Base-by-base conservation (phyloP, 208 protist species). In the Leishmania arabica region DNA sequence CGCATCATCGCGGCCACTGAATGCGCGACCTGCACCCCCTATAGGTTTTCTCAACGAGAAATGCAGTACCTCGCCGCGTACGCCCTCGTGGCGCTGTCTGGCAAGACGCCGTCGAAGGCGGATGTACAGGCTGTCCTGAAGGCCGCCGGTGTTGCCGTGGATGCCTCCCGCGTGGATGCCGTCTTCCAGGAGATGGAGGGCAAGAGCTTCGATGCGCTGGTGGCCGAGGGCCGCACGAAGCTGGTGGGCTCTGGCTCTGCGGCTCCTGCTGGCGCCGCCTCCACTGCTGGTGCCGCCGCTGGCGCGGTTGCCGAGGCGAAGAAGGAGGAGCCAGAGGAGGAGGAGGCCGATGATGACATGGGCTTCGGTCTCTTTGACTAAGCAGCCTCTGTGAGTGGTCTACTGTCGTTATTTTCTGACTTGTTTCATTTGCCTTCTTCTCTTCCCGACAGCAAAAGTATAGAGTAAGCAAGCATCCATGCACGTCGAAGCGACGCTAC, bases 41-140 rank as follows among this genome's bases (percentile, higher is more conserved):
- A 19, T 31, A 21, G 74, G 73, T 53, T 86, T 54, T 24, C 64
- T 60, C 72, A 80, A 65, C 68, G 70, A 89, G 70, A 75, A 62
- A 98, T 98, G 96, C 97, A 97, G 88, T 95, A 98, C 88, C 89
- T 98, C 34, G 96, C 97, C 79, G 97, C 97, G 60, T 99, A 98
- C 87, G 90, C 97, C 71, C 89, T 99, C 27, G 93, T 92, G 51
- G 81, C 86, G 78, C 92, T 98, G n/a, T 92, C 90, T 34, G 95
- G 95, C 64, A 94, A 93, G 79, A 81, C 86, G 60, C 96, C 96
- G 56, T 87, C 94, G 73, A 91, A 95, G 87, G 75, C 84, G 34
- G 94, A 93, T 77, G 89, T 99, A 5, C 77, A 98, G 89, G 95
- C 95, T 54, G 94, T 99, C 68, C 88, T 98, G 66, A 96, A 95